These are phyloP conservation scores for Chrysosporium queenslandicum DNA, from an alignment of 2,329 filamentous ascomycete species.

Conservation along the genomic window DNA sequence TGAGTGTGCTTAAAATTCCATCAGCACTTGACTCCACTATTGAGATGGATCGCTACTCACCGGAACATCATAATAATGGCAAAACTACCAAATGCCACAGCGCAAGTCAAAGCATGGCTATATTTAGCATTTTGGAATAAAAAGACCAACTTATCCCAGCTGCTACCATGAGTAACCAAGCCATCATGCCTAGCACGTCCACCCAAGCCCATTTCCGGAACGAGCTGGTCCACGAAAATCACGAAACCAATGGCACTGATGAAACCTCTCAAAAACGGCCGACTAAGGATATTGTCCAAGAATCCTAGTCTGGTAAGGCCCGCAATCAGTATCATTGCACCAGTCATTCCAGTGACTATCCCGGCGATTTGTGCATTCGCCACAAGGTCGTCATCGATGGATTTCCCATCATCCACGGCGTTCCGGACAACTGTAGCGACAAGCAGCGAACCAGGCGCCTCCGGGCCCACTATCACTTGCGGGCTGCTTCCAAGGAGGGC, in stretches of 20 bases:
- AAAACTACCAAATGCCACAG: slow-evolving; percentile 71
- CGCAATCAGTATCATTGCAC: slow-evolving; percentile 76
- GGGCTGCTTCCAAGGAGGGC: slow-evolving; percentile 84
- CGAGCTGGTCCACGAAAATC: slow-evolving; percentile 87
- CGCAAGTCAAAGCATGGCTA: slow-evolving; percentile 63
- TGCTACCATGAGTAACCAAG: slow-evolving; percentile 71
- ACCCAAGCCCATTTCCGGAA: slow-evolving; percentile 75
- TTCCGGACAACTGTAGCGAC: slow-evolving; percentile 76
- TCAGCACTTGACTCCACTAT: not conserved
- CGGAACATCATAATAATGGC: slow-evolving; percentile 80
- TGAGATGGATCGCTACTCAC: slow-evolving; percentile 40
- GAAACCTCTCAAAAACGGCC: slow-evolving; percentile 86
- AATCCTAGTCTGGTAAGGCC: slow-evolving; percentile 81
- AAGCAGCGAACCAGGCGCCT: slow-evolving; percentile 84
- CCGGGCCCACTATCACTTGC: slow-evolving; percentile 86
- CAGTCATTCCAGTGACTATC: slow-evolving; percentile 77
- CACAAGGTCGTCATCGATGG: slow-evolving; percentile 55
- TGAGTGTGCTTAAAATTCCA: slow-evolving; percentile 53
- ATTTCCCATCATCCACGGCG: slow-evolving; percentile 59
- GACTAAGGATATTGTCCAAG: slow-evolving; percentile 83
- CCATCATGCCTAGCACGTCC: slow-evolving; percentile 51
- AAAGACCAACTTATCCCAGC: slow-evolving; percentile 75
- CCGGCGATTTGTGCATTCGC: slow-evolving; percentile 77
- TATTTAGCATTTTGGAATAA: slow-evolving; percentile 56
- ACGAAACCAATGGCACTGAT: slow-evolving; percentile 96